Base-by-base conservation (phyloP, 2,329 filamentous ascomycete genomes). In the Microcyclospora pomicola region DNA sequence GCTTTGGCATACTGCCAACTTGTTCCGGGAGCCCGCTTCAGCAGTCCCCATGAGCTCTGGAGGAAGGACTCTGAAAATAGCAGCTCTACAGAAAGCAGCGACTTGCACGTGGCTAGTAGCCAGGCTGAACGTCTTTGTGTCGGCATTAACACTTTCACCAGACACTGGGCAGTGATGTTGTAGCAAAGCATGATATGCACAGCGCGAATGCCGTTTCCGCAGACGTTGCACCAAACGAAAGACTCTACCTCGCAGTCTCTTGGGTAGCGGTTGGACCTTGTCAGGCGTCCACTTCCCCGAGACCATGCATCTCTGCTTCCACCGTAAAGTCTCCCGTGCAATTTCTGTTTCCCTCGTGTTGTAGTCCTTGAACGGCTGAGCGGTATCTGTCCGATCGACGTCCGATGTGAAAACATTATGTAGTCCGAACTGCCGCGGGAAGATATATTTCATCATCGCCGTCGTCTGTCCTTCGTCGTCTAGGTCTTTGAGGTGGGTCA, bases 391-490 rank as follows among this genome's bases (percentile, higher is more conserved):
- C 15, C 54, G 56, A 54, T 91, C 72, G 12, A 80, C 69, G 3
- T 65, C 62, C 5, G 77, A 82, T 0, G 77, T 85, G 55, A 96
- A 95, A n/a, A 81, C 85, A 59, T 96, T 98, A 54, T 93, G 85
- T 3, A 98, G 65, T 11, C 75, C 75, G 53, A 94, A 96, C 52
- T 96, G 87, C 9, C 80, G 72, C 27, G 91, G 91, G 49, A 98
- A 98, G 1, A 98, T 77, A 59, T 96, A 88, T 67, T 88, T 91
- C 72, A 94, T 75, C 14, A 93, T 61, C 48, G 81, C 82, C 9
- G 76, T 53, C 0, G 77, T 82, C 44, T 80, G 71, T 10, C 60
- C 53, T 1, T 65, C 51, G 49, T 72, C 63, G 29, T 62, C 44
- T 31, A 59, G 42, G 49, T 70, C 51, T 28, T 69, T 60, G 46